Base-by-base conservation (phyloP, 1,284 basidiomycete species). In the Malassezia furfur region DNA sequence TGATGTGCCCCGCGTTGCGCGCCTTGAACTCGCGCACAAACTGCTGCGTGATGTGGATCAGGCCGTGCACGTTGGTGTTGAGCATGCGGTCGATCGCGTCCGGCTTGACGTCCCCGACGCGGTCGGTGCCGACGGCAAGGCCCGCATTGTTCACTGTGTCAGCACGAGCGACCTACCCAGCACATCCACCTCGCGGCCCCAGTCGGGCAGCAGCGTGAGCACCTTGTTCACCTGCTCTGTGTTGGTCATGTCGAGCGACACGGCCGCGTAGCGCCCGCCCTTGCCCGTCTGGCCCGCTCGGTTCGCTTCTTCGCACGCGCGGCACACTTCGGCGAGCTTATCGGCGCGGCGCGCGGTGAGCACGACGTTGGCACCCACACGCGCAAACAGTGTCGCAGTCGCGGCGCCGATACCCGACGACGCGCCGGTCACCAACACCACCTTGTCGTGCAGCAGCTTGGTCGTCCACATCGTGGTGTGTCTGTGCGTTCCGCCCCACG, bases 21-120 rank as follows among this genome's bases (percentile, higher is more conserved):
- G 81, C 81, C 78, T 91, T 96, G 82, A 98, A 96, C 62, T 22
- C 21, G 12, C 54, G 47, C 11, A 74, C 67, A 54, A 74, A 67
- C 41, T 86, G 76, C 67, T 91, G 87, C 8, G 86, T 88, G 65
- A 91, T 78, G 17, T 84, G 80, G 63, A 94, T 89, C 44, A 94
- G 80, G 8, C 89, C 90, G 59, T 87, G 80, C 47, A 94, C 90
- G 75, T 98, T 98, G 45, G 91, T 94, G 28, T 84, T 77, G 75
- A 96, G 87, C 91, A 98, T 96, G 56, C 81, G 78, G 49, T 75
- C 72, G 64, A 89, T 79, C 65, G 90, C 88, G 35, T 80, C 79
- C 19, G 85, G 80, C 2, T 81, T 77, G 67, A 94, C 85, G 57
- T 84, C 81, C 8, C 90, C 90, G 15, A 91, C 83, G 50, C 82